phyloP scores from a whole-genome alignment of 2,329 filamentous ascomycete species.

The Penicillium sp. region DNA sequence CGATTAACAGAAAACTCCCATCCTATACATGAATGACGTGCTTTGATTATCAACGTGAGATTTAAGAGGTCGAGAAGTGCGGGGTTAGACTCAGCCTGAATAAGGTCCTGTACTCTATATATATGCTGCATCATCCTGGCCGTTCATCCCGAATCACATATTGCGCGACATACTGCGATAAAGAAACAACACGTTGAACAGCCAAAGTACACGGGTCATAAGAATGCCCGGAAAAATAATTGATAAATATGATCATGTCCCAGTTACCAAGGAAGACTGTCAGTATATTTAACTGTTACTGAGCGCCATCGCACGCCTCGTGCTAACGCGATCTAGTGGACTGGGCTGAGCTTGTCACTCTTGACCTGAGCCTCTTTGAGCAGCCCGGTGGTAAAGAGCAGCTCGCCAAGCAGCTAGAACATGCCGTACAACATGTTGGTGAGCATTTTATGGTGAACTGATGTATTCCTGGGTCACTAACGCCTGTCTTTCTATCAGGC shows the following conservation, averaged over 20 bases:
- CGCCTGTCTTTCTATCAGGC: slow-evolving; percentile 29
- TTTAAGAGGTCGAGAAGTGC: slow-evolving; percentile 9
- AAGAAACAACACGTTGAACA: neutral
- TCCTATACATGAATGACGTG: slow-evolving; percentile 23
- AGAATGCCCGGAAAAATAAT: slow-evolving; percentile 32
- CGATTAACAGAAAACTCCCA: slow-evolving; percentile 3
- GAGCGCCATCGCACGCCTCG: neutral
- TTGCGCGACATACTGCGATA: neutral
- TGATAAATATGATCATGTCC: slow-evolving; percentile 46
- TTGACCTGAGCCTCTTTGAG: slow-evolving; percentile 57
- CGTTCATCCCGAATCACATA: neutral
- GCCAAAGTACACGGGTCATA: neutral
- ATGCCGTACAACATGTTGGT: slow-evolving; percentile 52
- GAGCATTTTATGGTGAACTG: slow-evolving; percentile 1
- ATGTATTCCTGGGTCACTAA: neutral
- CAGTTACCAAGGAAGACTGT: slow-evolving; percentile 48
- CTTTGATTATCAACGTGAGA: slow-evolving; percentile 9
- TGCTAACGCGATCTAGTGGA: slow-evolving; percentile 23
- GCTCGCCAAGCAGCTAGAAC: slow-evolving; percentile 55
- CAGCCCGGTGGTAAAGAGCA: slow-evolving; percentile 55
- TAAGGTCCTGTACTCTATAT: slow-evolving; percentile 7
- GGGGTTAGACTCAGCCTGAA: slow-evolving; percentile 9
- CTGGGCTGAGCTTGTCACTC: slow-evolving; percentile 59
- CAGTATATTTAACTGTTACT: neutral
- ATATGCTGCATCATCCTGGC: neutral